Evolutionary conservation across 2,329 filamentous ascomycete species (phyloP), one percentile per base, ranked within the genome.

Genomic region (Tricladium varicosporioides): DNA sequence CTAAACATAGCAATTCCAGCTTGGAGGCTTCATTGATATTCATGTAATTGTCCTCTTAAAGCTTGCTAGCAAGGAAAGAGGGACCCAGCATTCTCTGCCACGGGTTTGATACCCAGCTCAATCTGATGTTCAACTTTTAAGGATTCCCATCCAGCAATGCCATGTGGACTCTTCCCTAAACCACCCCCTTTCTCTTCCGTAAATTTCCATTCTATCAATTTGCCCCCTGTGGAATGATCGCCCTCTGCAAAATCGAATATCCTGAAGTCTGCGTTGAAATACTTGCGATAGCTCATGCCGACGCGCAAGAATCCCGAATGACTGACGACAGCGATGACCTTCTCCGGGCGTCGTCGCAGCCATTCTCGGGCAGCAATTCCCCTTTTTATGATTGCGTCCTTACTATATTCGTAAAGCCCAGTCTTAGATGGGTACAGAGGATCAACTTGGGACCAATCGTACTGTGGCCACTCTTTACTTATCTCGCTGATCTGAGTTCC

Each of bases 301-400:
- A 60, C 48, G 15, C 58, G 36, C 48, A 60, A 32, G 14, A 58
- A 60, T 13, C 54, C 58, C 16, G 47, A 48, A 33, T 60, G 58
- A 11, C 45, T n/a, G 7, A 60, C 55, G 8, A 60, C 58, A 16
- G 48, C 58, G 48, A 60, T 48, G 16, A 57, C 58, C 11, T 57
- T 49, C 47, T 60, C 58, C 5, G 43, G 36, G 10, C 58, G 31
- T 11, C 31, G 32, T 40, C 33, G 53, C 14, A 60, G 42, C 53
- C 54, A 54, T 16, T 32, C 31, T 36, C 58, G 40, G 0, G 54
- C 58, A 2, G 44, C 31, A 2, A 8, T 27, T 27, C 58, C 58
- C 31, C 58, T 44, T 19, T 50, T 45, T 4, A 22, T 27, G 32
- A 60, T 36, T 1, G 47, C 46, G 22, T 57, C 51, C 36, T 51